Percentiles rank a stretch among this genome's conserved stretches.
Evolutionary conservation across 768 basidiomycete species (phyloP).

Genomic region (Russula earlei): DNA sequence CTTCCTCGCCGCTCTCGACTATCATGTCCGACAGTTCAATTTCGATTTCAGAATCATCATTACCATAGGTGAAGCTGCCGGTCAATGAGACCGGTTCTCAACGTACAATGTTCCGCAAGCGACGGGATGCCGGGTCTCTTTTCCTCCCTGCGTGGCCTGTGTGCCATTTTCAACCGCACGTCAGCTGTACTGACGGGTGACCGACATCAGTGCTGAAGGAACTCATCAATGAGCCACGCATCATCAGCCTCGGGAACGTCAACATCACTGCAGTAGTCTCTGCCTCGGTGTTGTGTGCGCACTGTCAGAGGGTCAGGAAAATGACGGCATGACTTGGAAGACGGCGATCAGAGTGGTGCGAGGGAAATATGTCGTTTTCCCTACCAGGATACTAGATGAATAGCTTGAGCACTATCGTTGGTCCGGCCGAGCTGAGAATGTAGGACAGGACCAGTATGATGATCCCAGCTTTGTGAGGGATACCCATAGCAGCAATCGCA

Average conservation of each 20-base stretch:
- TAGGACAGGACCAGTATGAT: no score
- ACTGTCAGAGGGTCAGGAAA: no score
- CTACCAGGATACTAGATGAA: no score
- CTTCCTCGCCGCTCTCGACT: background rate
- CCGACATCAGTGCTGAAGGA: constrained; percentile 9
- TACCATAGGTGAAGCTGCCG: background rate
- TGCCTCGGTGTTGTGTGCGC: no score
- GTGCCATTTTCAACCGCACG: constrained; percentile 14
- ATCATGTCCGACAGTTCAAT: background rate
- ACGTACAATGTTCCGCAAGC: background rate
- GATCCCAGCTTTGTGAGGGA: no score
- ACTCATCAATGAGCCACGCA: constrained; percentile 4
- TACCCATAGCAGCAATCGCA: no score
- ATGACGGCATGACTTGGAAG: no score
- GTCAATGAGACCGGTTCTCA: background rate
- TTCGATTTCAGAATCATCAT: background rate
- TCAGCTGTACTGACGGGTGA: constrained; percentile 1
- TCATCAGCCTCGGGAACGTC: constrained; percentile 9
- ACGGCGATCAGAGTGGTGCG: no score
- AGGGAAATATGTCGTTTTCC: no score
- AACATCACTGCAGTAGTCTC: constrained; percentile 8
- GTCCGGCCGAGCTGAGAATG: no score
- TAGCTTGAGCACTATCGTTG: no score
- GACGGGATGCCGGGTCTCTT: background rate
- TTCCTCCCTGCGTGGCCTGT: constrained; percentile 5